Base-by-base conservation (phyloP, 495 filamentous ascomycete genomes). In the Penicillium psychrofluorescens region DNA sequence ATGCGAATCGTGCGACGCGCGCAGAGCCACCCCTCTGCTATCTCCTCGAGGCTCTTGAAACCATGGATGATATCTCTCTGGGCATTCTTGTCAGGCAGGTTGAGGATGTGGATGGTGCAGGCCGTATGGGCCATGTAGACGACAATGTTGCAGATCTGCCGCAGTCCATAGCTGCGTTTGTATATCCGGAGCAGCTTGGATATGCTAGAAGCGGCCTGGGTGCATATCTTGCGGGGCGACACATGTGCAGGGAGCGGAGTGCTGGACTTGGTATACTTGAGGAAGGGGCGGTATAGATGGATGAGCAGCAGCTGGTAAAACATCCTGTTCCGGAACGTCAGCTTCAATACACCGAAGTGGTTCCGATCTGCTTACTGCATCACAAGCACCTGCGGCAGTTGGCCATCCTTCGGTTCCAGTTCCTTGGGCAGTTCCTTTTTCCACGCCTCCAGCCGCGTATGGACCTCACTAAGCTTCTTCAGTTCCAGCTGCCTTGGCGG, bases 281-380 rank as follows among this genome's bases (percentile, higher is more conserved):
- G 76, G 61, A 98, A 98, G 1, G 92, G 91, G 5, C 92, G 87
- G 69, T 95, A 98, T 8, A 97, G 81, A 53, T 98, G 94, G 48
- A 98, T 96, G 57, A 91, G 92, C 32, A 96, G 85, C 2, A 95
- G 76, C 54, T 97, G 90, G 61, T 89, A 94, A 63, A 97, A 91
- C 92, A 97, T 96, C 70, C 90, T 95, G 50, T 13, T 22, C 22
- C 22, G 4, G 22, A 22, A 22, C 22, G 22, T 22, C 22, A 22
- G 22, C 22, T 4, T 22, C 3, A 6, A 22, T 22, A 22, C 22
- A 22, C 22, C 0, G 4, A 22, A 22, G 6, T 6, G 22, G 2
- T 22, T 6, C 22, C 6, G 22, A 0, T 22, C 22, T 22, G 22
- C 88, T 74, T 78, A 95, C 90, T 97, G 92, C 87, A 95, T 95